phyloP scores from a whole-genome alignment of 2,329 filamentous ascomycete genomes.

The Pezicula neosporulosa region DNA sequence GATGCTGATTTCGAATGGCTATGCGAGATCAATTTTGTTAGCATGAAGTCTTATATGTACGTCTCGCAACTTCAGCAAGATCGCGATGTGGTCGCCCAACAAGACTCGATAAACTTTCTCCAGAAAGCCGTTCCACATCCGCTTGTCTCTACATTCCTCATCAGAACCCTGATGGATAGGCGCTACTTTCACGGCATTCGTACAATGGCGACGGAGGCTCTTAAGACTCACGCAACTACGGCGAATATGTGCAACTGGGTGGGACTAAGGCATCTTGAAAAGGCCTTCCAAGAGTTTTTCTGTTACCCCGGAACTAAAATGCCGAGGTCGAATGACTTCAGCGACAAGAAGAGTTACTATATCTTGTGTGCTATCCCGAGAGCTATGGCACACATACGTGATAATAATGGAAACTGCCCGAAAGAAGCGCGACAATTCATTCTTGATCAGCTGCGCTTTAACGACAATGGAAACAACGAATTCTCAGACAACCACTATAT shows the following conservation, averaged over 20 bases:
- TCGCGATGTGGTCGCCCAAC: conserved; percentile 87
- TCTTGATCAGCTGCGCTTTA: conserved; percentile 84
- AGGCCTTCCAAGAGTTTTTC: conserved; percentile 83
- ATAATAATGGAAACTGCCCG: conserved; percentile 73
- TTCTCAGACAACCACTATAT: conserved; percentile 91
- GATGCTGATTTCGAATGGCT: conserved; percentile 99
- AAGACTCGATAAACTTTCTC: conserved; percentile 74
- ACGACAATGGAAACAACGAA: conserved; percentile 88
- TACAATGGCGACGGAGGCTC: conserved; percentile 73
- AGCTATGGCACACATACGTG: conserved; percentile 75
- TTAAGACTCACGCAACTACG: conserved; percentile 73
- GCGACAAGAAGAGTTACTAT: conserved; percentile 78
- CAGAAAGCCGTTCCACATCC: conserved; percentile 64
- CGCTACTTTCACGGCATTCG: conserved; percentile 95
- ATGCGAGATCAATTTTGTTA: conserved; percentile 71
- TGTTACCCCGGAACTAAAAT: conserved; percentile 76
- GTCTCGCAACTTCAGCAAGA: conserved; percentile 96
- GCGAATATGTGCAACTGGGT: conserved; percentile 61
- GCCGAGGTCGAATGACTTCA: conserved; percentile 87
- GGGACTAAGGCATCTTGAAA: conserved; percentile 79
- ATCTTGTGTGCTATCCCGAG: conserved; percentile 81
- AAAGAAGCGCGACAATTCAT: conserved; percentile 78
- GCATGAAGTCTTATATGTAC: conserved; percentile 95
- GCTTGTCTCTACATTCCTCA: conserved; percentile 83
- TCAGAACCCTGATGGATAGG: conserved; percentile 84